Percentiles rank a stretch among this genome's conserved stretches.
phyloP scores from a whole-genome alignment of 768 basidiomycete species.

The Hygrophorus pudorinus region DNA sequence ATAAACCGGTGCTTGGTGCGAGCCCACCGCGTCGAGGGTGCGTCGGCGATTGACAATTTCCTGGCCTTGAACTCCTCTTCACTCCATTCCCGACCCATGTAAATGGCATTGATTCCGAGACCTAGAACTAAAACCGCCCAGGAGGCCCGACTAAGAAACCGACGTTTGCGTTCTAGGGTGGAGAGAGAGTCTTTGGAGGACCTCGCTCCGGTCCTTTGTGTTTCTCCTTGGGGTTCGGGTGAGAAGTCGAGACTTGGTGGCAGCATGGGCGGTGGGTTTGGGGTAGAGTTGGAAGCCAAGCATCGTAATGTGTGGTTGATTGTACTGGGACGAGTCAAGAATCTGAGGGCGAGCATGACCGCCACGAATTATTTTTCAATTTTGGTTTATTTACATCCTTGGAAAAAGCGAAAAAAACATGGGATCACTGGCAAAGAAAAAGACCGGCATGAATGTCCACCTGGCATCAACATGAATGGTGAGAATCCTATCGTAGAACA shows the following conservation, averaged over 20 bases:
- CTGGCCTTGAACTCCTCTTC: slow-evolving; percentile 56
- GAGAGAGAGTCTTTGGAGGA: slow-evolving; percentile 74
- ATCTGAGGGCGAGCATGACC: too few relatives aligned
- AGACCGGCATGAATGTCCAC: too few relatives aligned
- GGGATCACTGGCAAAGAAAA: too few relatives aligned
- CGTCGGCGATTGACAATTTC: slow-evolving; percentile 47
- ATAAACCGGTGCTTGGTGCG: slow-evolving; percentile 52
- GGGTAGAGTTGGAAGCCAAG: too few relatives aligned
- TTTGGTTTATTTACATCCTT: too few relatives aligned
- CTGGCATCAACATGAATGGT: too few relatives aligned
- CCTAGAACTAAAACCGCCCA: slow-evolving; percentile 46
- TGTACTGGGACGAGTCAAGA: too few relatives aligned
- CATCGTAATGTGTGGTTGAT: too few relatives aligned
- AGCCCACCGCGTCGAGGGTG: slow-evolving; percentile 52
- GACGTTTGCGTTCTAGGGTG: slow-evolving; percentile 64
- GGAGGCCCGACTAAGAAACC: slow-evolving; percentile 43
- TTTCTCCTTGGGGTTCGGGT: slow-evolving; percentile 30
- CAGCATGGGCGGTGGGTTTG: too few relatives aligned
- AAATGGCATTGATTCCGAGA: slow-evolving; percentile 45
- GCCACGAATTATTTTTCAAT: too few relatives aligned
- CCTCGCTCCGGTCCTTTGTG: slow-evolving; percentile 59
- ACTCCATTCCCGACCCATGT: slow-evolving; percentile 75
- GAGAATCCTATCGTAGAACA: too few relatives aligned
- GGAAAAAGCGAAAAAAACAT: too few relatives aligned
- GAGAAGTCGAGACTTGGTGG: slow-evolving; percentile 56